These are phyloP conservation scores for Ogataea hybrid DNA, from an alignment of 1,139 yeast species.

Conservation along the genomic window DNA sequence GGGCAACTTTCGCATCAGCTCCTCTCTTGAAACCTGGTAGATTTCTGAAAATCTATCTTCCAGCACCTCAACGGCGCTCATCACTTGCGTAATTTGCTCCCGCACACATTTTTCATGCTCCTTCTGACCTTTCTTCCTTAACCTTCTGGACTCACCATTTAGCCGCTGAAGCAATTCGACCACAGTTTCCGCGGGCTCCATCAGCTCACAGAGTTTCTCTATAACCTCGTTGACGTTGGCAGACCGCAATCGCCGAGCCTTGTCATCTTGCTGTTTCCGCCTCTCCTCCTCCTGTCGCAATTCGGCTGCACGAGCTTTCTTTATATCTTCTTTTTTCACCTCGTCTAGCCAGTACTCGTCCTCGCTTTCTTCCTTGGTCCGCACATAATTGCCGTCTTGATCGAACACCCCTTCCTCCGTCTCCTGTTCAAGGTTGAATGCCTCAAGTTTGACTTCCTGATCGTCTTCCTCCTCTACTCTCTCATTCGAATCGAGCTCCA, in stretches of 20 bases:
- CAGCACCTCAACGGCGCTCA: constrained; percentile 51
- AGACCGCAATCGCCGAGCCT: constrained; percentile 6
- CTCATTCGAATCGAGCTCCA: constrained; percentile 22
- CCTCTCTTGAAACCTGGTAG: constrained; percentile 60
- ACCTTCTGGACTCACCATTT: constrained; percentile 33
- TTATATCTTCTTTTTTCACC: constrained; percentile 16
- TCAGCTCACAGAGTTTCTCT: constrained; percentile 36
- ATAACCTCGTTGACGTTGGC: constrained; percentile 31
- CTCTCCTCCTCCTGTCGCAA: constrained; percentile 8
- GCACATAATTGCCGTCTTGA: constrained; percentile 58
- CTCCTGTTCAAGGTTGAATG: constrained; percentile 61
- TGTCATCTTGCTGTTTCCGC: constrained; percentile 13
- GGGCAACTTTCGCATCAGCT: constrained; percentile 59
- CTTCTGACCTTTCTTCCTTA: constrained; percentile 19
- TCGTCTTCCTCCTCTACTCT: constrained; percentile 12
- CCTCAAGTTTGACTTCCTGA: constrained; percentile 47
- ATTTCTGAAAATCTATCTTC: constrained; percentile 43
- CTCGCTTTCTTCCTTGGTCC: constrained; percentile 35
- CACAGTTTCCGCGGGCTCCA: constrained; percentile 65
- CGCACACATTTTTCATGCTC: constrained; percentile 21
- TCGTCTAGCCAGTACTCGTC: constrained; percentile 29
- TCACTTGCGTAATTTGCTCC: constrained; percentile 38
- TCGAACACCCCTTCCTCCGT: constrained; percentile 61
- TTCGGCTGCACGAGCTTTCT: constrained; percentile 20
- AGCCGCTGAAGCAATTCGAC: constrained; percentile 59